Evolutionary conservation across 306 rosid species (phyloP).

Genomic region (Cucumis hystrix): DNA sequence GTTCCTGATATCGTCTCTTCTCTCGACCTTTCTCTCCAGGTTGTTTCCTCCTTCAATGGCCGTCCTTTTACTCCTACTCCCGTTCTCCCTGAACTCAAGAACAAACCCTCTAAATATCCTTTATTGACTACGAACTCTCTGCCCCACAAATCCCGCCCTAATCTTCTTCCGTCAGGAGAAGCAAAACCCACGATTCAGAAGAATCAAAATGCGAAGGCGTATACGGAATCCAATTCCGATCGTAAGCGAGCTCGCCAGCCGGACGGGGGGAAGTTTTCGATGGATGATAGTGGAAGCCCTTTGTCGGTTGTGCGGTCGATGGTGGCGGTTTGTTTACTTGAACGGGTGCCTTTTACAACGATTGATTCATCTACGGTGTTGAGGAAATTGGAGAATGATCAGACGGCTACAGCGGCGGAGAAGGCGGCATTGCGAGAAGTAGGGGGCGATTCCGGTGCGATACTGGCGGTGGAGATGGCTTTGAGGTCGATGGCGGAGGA

Average conservation of each 20-base stretch:
- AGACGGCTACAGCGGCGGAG: conserved; percentile 34
- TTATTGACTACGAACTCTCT: conserved; percentile 7
- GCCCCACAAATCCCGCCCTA: conserved; percentile 11
- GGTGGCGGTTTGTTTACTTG: conserved; percentile 69
- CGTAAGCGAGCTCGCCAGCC: background rate
- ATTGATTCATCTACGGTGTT: conserved; percentile 80
- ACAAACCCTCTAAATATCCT: conserved; percentile 11
- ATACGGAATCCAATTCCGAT: conserved; percentile 11
- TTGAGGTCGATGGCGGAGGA: conserved; percentile 86
- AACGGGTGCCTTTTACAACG: conserved; percentile 66
- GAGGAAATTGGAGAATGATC: conserved; percentile 77
- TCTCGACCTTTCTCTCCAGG: conserved; percentile 71
- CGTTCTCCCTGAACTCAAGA: conserved; percentile 38
- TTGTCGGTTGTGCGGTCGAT: conserved; percentile 60
- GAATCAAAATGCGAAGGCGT: conserved; percentile 15
- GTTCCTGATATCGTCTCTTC: conserved; percentile 63
- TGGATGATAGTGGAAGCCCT: conserved; percentile 43
- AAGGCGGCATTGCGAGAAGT: conserved; percentile 64
- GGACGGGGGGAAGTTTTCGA: conserved; percentile 13
- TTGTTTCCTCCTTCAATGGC: conserved; percentile 58
- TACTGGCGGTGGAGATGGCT: conserved; percentile 82
- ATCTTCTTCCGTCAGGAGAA: conserved; percentile 10
- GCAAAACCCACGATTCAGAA: conserved; percentile 15
- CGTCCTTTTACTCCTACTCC: conserved; percentile 79
- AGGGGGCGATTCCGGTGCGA: conserved; percentile 75